Conservation (phyloP, 768 basidiomycete species). For the Podaxis mareebaensis region DNA sequence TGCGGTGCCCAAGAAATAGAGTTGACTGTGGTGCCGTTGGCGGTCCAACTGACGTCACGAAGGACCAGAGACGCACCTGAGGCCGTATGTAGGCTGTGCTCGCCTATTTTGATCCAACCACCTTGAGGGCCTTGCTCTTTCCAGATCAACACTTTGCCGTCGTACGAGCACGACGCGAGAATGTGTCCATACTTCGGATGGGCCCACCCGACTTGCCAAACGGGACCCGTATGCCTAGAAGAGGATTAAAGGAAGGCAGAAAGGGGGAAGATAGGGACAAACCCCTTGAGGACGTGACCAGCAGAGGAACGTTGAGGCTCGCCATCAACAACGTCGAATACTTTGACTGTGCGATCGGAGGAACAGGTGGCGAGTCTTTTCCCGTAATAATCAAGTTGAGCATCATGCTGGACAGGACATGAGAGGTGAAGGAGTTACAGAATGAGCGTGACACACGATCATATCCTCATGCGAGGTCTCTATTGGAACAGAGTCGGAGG, state of each 20-base stretch:
- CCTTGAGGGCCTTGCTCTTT: conserved; percentile 79
- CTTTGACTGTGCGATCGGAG: conserved; percentile 91
- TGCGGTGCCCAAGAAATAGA: conserved; percentile 99
- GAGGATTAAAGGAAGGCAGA: neutral
- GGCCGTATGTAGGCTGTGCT: conserved; percentile 91
- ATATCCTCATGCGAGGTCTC: conserved; percentile 98
- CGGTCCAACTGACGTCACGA: neutral
- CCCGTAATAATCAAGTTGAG: conserved; percentile 97
- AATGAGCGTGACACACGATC: conserved; percentile 66
- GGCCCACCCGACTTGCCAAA: conserved; percentile 98
- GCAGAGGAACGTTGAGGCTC: conserved; percentile 63
- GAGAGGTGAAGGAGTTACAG: conserved; percentile 6
- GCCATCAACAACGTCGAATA: conserved; percentile 93
- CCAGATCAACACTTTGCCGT: conserved; percentile 98
- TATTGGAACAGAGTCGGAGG: conserved; percentile 75
- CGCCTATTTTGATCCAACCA: conserved; percentile 93
- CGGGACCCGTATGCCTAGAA: conserved; percentile 89
- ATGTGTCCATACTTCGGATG: conserved; percentile 98
- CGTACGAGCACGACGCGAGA: conserved; percentile 97
- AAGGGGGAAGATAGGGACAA: conserved; percentile 22
- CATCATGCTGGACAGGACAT: conserved; percentile 73
- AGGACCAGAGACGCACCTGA: conserved; percentile 62
- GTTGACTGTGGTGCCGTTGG: conserved; percentile 64
- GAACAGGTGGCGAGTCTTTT: conserved; percentile 96
- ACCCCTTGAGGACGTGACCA: conserved; percentile 85